These are phyloP conservation scores for Cladochytrium tenue DNA, from an alignment of 371 early-diverging fungal species.

Conservation along the genomic window DNA sequence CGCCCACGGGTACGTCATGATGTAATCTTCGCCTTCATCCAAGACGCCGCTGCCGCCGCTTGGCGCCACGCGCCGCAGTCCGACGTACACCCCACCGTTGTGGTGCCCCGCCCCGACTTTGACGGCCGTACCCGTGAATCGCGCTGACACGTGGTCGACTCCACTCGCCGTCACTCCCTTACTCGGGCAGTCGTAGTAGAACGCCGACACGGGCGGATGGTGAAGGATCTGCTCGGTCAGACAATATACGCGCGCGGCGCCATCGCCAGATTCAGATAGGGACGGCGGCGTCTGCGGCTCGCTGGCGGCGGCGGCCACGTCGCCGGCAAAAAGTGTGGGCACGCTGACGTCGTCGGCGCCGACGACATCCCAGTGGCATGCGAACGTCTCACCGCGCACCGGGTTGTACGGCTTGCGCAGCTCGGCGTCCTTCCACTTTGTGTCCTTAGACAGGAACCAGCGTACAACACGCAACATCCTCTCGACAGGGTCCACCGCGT, in stretches of 20 bases:
- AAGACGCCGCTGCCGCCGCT: background rate
- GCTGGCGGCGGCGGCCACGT: slow-evolving; percentile 39
- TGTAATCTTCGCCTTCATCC: slow-evolving; percentile 68
- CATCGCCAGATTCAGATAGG: background rate
- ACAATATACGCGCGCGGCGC: slow-evolving; percentile 25
- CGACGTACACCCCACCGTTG: slow-evolving; percentile 60
- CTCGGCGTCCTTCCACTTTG: slow-evolving; percentile 62
- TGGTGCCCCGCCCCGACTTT: slow-evolving; percentile 56
- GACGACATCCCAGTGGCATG: slow-evolving; percentile 67
- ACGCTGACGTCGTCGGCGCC: slow-evolving; percentile 3
- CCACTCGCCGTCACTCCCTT: slow-evolving; percentile 77
- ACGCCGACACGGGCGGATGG: slow-evolving; percentile 92
- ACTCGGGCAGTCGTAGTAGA: slow-evolving; percentile 79
- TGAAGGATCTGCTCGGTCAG: slow-evolving; percentile 93
- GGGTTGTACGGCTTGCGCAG: slow-evolving; percentile 96
- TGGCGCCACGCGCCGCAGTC: slow-evolving; percentile 15
- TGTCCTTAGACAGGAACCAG: slow-evolving; percentile 72
- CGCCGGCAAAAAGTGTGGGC: slow-evolving; percentile 53
- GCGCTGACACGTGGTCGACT: slow-evolving; percentile 80
- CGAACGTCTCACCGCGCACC: slow-evolving; percentile 88
- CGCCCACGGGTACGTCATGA: slow-evolving; percentile 85
- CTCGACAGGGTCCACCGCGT: slow-evolving; percentile 62
- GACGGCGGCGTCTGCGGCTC: background rate
- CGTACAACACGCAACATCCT: slow-evolving; percentile 65
- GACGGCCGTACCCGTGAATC: slow-evolving; percentile 86